Conservation (phyloP, 768 basidiomycete genomes). For the Rhizopogon rudus region DNA sequence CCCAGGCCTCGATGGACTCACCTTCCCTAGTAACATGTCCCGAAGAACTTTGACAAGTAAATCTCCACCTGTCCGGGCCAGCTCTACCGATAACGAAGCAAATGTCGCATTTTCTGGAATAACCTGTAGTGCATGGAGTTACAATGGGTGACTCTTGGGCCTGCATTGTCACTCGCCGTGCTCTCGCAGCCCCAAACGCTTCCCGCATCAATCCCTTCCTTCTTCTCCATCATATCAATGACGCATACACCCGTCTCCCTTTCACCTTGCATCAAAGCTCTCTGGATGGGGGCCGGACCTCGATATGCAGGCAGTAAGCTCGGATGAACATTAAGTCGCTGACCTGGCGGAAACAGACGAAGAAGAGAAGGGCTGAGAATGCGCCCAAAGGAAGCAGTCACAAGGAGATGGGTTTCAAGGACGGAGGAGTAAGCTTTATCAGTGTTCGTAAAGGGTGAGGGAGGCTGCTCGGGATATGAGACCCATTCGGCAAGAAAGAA, state of each 20-base stretch:
- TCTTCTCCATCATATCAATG: conserved; percentile 64
- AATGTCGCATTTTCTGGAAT: conserved; percentile 52
- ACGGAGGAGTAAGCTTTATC: background rate
- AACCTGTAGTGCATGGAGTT: conserved; percentile 31
- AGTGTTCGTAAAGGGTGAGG: conserved; percentile 28
- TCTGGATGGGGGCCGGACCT: conserved; percentile 91
- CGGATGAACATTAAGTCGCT: conserved; percentile 84
- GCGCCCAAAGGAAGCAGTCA: conserved; percentile 90
- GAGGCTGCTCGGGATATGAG: conserved; percentile 36
- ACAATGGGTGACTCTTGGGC: background rate
- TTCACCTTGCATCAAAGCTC: conserved; percentile 65
- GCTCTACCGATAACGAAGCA: conserved; percentile 43
- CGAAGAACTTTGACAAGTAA: conserved; percentile 69
- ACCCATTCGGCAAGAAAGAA: background rate
- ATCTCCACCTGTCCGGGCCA: conserved; percentile 63
- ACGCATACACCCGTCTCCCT: conserved; percentile 75
- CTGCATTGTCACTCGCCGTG: conserved; percentile 41
- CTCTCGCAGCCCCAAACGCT: conserved; percentile 51
- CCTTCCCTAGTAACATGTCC: conserved; percentile 53
- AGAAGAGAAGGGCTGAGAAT: conserved; percentile 68
- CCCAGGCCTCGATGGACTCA: conserved; percentile 19
- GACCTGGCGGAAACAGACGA: conserved; percentile 48
- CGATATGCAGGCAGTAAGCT: conserved; percentile 83
- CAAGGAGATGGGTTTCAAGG: conserved; percentile 49
- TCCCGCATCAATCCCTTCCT: conserved; percentile 76